Percentiles rank a stretch among this genome's conserved stretches.
Conservation (phyloP, 805 yeast genomes). For the Candida ipomoeae region DNA sequence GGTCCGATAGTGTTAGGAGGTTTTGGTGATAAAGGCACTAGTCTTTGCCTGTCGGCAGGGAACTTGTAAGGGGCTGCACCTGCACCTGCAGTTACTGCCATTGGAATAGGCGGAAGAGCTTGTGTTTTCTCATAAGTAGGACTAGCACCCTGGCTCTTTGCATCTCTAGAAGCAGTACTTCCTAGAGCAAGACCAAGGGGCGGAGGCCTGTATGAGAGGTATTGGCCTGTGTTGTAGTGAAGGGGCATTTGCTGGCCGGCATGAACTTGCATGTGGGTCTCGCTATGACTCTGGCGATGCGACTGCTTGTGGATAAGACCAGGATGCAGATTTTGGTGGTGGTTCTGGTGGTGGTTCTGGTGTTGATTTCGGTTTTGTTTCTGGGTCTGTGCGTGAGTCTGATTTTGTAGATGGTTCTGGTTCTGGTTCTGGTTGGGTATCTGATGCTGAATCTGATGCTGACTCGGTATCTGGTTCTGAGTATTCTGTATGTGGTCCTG, state of each 20-base stretch:
- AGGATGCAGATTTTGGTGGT: background rate
- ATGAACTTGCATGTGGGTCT: background rate
- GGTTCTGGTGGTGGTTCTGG: background rate
- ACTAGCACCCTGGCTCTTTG: background rate
- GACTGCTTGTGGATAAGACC: background rate
- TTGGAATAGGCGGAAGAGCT: background rate
- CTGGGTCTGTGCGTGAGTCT: background rate
- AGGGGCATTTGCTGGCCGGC: background rate
- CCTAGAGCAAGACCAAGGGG: conserved; percentile 1
- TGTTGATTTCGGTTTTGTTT: background rate
- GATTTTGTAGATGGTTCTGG: background rate
- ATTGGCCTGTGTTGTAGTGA: background rate
- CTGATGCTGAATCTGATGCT: background rate
- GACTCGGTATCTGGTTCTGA: background rate
- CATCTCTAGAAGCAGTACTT: background rate
- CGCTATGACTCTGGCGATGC: background rate
- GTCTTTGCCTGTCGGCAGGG: conserved; percentile 3
- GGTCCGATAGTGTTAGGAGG: background rate
- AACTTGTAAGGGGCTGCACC: conserved; percentile 1
- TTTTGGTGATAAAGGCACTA: conserved; percentile 8
- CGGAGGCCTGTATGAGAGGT: background rate
- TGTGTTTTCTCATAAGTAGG: background rate
- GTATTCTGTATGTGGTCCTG: background rate
- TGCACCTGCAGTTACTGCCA: background rate
- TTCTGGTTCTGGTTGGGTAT: background rate